phyloP scores from a whole-genome alignment of 2,329 filamentous ascomycete species.

The Escovopsis sp. region DNA sequence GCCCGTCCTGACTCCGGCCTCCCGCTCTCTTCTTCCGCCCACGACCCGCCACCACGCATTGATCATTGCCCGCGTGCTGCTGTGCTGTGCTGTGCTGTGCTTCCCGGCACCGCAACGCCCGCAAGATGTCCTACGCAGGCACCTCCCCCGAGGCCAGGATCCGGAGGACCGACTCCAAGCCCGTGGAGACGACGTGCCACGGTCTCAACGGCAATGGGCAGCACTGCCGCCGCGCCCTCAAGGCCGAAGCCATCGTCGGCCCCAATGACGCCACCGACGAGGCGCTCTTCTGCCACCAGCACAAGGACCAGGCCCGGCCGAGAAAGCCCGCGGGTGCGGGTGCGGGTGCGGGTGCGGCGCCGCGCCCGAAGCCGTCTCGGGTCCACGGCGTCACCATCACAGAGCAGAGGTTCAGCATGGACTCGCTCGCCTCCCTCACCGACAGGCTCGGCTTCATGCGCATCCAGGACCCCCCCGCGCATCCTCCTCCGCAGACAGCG shows the following conservation, averaged over 20 bases:
- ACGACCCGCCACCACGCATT: background rate
- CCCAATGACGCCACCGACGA: slow-evolving; percentile 38
- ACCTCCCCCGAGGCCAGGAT: slow-evolving; percentile 69
- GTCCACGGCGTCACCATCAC: slow-evolving; percentile 32
- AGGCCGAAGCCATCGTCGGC: slow-evolving; percentile 16
- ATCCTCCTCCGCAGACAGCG: too few species aligned
- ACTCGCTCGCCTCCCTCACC: slow-evolving; percentile 50
- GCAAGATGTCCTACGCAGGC: slow-evolving; percentile 26
- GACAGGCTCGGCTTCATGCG: too few species aligned
- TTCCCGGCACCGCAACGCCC: too few species aligned
- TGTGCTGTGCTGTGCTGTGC: too few species aligned
- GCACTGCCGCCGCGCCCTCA: slow-evolving; percentile 63
- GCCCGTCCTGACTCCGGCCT: background rate
- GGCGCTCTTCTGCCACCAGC: slow-evolving; percentile 82
- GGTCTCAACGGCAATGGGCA: slow-evolving; percentile 73
- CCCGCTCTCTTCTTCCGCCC: background rate
- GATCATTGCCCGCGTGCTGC: too few species aligned
- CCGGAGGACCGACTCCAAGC: slow-evolving; percentile 68
- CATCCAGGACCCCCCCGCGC: too few species aligned
- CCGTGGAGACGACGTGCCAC: slow-evolving; percentile 71
- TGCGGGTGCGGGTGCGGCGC: slow-evolving; percentile 32
- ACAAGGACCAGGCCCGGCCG: slow-evolving; percentile 67
- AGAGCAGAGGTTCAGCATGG: slow-evolving; percentile 60
- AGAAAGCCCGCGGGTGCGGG: too few species aligned
- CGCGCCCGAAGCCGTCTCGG: slow-evolving; percentile 24